Evolutionary conservation across 257 asterid genomes (phyloP).

Genomic region (Plantago ovata): DNA sequence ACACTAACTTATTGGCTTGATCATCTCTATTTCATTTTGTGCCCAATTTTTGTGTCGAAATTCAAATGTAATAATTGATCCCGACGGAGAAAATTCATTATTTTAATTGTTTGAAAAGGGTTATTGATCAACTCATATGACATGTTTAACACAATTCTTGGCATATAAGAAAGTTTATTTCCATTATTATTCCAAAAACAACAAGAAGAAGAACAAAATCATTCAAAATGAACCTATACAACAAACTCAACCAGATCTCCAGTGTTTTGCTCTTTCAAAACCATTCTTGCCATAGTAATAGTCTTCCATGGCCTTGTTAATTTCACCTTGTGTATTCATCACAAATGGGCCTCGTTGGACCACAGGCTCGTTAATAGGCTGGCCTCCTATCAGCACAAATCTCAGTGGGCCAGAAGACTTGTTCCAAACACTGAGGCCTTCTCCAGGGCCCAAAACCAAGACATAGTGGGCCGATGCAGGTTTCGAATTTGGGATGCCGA

Average conservation of each 20-base stretch:
- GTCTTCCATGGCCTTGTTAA: slow-evolving; percentile 72
- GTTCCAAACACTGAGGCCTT: slow-evolving; percentile 68
- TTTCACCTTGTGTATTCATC: slow-evolving; percentile 71
- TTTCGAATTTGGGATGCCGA: slow-evolving; percentile 37
- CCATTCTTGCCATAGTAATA: slow-evolving; percentile 68
- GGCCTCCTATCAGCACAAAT: slow-evolving; percentile 70
- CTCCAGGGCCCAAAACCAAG: slow-evolving; percentile 61
- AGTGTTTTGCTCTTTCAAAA: slow-evolving; percentile 74
- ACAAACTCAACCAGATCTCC: slow-evolving; percentile 47
- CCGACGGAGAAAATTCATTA: too few species aligned
- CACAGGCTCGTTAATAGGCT: slow-evolving; percentile 80
- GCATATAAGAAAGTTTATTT: too few species aligned
- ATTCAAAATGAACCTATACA: too few species aligned
- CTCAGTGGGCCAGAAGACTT: slow-evolving; percentile 46
- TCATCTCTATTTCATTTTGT: too few species aligned
- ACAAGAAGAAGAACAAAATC: too few species aligned
- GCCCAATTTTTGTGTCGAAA: too few species aligned
- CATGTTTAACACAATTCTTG: too few species aligned
- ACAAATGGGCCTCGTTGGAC: slow-evolving; percentile 90
- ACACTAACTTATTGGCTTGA: too few species aligned
- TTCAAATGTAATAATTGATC: too few species aligned
- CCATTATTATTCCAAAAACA: too few species aligned
- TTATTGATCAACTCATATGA: too few species aligned
- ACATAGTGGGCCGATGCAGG: slow-evolving; percentile 57
- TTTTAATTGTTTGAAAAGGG: too few species aligned